phyloP scores from a whole-genome alignment of 164 flowering plant species.

The Vitis rotundifolia region DNA sequence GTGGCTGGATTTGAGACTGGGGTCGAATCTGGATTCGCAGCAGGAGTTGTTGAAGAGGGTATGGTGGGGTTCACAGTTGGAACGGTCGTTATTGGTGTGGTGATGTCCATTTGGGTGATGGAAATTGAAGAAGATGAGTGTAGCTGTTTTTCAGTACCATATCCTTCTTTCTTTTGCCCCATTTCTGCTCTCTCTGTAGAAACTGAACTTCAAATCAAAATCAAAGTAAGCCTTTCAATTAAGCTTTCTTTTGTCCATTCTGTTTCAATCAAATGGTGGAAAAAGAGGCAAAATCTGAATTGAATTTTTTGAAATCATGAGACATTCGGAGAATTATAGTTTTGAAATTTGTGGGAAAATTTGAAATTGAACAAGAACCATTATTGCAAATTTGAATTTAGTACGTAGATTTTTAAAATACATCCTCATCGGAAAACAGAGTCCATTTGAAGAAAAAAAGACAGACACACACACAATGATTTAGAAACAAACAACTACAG shows the following conservation, averaged over 20 bases:
- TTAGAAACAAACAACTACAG: conserved; percentile 1
- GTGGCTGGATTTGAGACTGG: conserved; percentile 15
- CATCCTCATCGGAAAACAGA: background rate
- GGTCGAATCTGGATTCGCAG: conserved; percentile 10
- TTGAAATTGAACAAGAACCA: conserved; percentile 10
- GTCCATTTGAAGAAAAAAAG: background rate
- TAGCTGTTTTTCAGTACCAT: background rate
- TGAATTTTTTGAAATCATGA: background rate
- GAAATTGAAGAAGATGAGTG: conserved; percentile 3
- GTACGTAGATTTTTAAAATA: background rate
- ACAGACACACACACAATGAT: background rate
- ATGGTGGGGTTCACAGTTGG: conserved; percentile 25
- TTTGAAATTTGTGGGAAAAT: too few relatives aligned
- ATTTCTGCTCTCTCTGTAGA: background rate
- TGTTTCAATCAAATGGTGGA: background rate
- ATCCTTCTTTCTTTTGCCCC: background rate
- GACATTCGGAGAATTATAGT: too few relatives aligned
- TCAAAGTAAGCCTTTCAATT: background rate
- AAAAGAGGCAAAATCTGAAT: background rate
- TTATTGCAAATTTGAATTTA: conserved; percentile 10
- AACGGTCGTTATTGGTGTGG: conserved; percentile 37
- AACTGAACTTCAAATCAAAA: conserved; percentile 9
- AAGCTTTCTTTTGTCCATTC: background rate
- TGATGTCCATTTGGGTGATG: conserved; percentile 27
- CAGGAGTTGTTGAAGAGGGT: conserved; percentile 1